Conservation (phyloP, 345 rosid species). For the Atalantia buxifolia region DNA sequence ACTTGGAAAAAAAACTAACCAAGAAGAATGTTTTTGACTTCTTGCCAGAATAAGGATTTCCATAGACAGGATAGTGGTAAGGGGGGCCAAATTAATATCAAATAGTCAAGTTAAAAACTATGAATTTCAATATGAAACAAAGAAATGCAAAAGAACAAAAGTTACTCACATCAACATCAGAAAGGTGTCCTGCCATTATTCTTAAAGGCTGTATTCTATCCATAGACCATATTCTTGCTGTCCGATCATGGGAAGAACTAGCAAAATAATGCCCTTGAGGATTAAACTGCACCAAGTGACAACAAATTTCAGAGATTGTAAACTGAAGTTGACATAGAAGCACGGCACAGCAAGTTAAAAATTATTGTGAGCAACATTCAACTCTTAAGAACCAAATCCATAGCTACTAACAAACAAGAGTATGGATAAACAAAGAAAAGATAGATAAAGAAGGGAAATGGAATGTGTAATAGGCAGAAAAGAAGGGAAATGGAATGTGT, state of each 20-base stretch:
- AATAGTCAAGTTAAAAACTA: not conserved
- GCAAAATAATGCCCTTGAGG: conserved; percentile 94
- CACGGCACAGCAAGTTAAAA: not conserved
- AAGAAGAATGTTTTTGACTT: not conserved
- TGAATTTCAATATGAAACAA: not conserved
- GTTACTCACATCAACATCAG: conserved; percentile 89
- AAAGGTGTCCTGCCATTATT: conserved; percentile 96
- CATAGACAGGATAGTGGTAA: too few relatives aligned
- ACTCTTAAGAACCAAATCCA: too few relatives aligned
- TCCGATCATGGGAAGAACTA: conserved; percentile 93
- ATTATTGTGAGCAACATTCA: not conserved
- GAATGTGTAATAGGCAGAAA: not conserved
- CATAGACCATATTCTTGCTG: conserved; percentile 95
- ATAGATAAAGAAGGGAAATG: not conserved
- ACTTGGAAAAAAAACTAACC: not conserved
- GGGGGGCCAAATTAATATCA: not conserved
- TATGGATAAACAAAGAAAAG: not conserved
- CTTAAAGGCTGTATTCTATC: conserved; percentile 90
- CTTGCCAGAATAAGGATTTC: not conserved
- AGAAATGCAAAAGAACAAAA: not conserved
- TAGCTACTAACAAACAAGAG: not conserved
- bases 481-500: not conserved
- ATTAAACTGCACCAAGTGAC: conserved; percentile 74
- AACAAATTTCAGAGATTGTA: not conserved
- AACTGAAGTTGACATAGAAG: not conserved